Conservation (phyloP, 805 yeast genomes). For the Brettanomyces custersianus region DNA sequence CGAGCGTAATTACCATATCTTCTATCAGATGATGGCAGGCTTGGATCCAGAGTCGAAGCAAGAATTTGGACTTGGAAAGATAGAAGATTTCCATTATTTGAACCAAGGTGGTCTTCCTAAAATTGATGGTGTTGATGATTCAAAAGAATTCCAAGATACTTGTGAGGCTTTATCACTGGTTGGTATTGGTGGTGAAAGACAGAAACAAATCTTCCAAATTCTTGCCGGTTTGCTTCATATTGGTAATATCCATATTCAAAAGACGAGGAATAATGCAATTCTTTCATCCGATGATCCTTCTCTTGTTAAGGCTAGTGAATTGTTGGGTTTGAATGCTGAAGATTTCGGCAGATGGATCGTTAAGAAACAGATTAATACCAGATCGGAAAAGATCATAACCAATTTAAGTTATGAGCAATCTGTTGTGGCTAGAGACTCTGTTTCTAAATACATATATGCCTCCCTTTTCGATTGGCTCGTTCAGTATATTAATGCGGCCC, state of each 20-base stretch:
- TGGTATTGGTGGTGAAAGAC: conserved; percentile 56
- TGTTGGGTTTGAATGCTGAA: conserved; percentile 69
- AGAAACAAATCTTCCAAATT: conserved; percentile 61
- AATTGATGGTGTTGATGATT: conserved; percentile 77
- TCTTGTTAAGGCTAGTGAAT: conserved; percentile 70
- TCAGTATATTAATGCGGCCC: conserved; percentile 67
- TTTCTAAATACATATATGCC: conserved; percentile 87
- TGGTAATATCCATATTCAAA: conserved; percentile 83
- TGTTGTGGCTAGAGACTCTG: conserved; percentile 90
- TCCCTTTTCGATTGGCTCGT: conserved; percentile 95
- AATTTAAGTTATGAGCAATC: conserved; percentile 80
- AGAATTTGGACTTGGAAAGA: conserved; percentile 49
- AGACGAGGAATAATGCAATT: conserved; percentile 76
- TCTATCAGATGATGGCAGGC: conserved; percentile 83
- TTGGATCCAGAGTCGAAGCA: conserved; percentile 45
- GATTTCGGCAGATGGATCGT: conserved; percentile 83
- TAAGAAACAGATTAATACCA: conserved; percentile 85
- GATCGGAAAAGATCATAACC: conserved; percentile 84
- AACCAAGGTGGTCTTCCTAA: conserved; percentile 76
- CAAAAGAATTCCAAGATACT: conserved; percentile 67
- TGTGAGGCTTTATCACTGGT: conserved; percentile 68
- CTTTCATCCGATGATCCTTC: conserved; percentile 82
- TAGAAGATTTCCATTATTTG: conserved; percentile 68
- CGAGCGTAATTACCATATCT: conserved; percentile 95
- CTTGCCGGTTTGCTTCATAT: conserved; percentile 85